A percentile compares a stretch with the other conserved stretches of the same genome.
phyloP scores from a whole-genome alignment of 140 eudicot species.

The Cichorium intybus region DNA sequence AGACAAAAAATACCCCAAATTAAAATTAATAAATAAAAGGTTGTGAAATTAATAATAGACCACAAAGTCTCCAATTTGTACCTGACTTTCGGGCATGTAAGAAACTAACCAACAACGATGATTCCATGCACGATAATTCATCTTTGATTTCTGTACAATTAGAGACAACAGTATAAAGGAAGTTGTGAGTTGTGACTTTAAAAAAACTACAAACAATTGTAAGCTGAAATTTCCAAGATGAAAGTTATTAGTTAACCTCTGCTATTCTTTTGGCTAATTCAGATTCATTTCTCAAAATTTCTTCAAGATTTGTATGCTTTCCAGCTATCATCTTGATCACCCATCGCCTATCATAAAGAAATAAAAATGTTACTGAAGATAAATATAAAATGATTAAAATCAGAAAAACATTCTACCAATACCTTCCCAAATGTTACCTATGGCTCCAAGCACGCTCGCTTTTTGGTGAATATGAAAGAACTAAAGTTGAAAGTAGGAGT shows the following conservation, averaged over 20 bases:
- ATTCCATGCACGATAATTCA: slow-evolving; percentile 95
- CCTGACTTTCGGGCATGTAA: slow-evolving; percentile 70
- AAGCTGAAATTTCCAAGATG: slow-evolving; percentile 8
- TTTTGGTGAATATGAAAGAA: slow-evolving; percentile 87
- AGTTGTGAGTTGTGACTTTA: neutral
- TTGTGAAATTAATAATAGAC: neutral
- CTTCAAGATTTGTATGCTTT: slow-evolving; percentile 55
- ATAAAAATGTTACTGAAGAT: neutral
- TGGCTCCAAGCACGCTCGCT: slow-evolving; percentile 95
- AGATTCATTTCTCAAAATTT: slow-evolving; percentile 67
- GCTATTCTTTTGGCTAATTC: slow-evolving; percentile 60
- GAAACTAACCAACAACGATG: slow-evolving; percentile 83
- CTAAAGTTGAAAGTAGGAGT: slow-evolving; percentile 54
- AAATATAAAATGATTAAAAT: neutral
- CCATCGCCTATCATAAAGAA: slow-evolving; percentile 72
- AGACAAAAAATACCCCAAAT: neutral
- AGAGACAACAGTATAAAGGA: slow-evolving; percentile 14
- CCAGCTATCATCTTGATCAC: slow-evolving; percentile 75
- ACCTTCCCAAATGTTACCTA: slow-evolving; percentile 50
- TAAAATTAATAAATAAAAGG: neutral
- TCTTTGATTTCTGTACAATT: slow-evolving; percentile 67
- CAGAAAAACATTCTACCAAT: neutral
- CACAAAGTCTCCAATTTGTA: slow-evolving; percentile 22
- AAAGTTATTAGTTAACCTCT: slow-evolving; percentile 64
- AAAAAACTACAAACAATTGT: neutral